Base-by-base conservation (phyloP, 1,139 yeast species). In the Hyphopichia khmerensis region DNA sequence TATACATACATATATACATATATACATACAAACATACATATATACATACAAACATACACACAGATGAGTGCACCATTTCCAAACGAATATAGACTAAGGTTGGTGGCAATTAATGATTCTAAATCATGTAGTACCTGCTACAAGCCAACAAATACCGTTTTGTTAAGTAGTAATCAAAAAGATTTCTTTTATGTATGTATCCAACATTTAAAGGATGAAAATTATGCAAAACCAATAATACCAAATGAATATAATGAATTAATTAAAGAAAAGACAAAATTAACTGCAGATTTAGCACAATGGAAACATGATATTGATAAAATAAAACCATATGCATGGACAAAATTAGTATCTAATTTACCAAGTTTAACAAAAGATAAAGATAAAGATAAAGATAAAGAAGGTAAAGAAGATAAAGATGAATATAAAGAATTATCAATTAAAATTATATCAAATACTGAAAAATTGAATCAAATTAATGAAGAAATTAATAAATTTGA, bases 131-230 rank as follows among this genome's bases (percentile, higher is more conserved):
- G 67, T 36, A 69, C 87, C 27, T 87, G 95, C 62, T 82, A 72
- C 56, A 82, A 82, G 49, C 88, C 93, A 1, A 67, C 88, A 0
- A 51, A 71, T 1, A 69, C 78, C 0, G 95, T 87, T 2, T 63
- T 87, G 31, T 72, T 84, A n/a, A 69, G 82, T 2, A 63, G 62
- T 2, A 67, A 65, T 43, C 62, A 73, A 52, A 65, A 70, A 3
- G 93, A 86, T 57, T 85, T 82, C 69, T 83, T 87, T 57, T 86
- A 84, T 56, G 70, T 79, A 1, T 87, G 95, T 57, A 77, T 73
- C 21, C 52, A 69, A n/a, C 95, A 87, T 61, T 60, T 87, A 38
- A 62, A 60, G 15, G 95, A 87, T 53, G 60, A 71, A 1, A 69
- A 74, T n/a, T 86, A 86, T 61, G 89, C 87, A 3, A 60, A 63